phyloP scores from a whole-genome alignment of 2,329 filamentous ascomycete species.

The Aureobasidium uvarum region DNA sequence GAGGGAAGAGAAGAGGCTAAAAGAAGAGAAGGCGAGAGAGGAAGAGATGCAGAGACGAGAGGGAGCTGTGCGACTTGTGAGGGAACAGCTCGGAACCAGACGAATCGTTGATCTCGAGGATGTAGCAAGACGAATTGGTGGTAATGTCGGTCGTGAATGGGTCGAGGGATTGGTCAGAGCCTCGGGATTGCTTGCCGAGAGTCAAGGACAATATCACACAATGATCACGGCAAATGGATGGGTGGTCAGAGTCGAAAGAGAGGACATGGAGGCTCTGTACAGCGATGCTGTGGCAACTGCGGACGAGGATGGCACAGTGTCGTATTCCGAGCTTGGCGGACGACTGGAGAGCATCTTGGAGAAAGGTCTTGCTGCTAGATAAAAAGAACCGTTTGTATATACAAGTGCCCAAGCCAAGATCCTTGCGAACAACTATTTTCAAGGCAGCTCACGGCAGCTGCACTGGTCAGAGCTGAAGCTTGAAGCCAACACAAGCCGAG shows the following conservation, averaged over 20 bases:
- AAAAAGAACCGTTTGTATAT: background rate
- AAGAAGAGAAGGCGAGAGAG: conserved; percentile 41
- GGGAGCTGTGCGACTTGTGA: conserved; percentile 37
- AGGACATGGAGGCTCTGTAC: conserved; percentile 45
- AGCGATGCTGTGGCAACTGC: conserved; percentile 31
- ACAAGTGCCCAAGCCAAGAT: background rate
- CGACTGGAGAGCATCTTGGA: background rate
- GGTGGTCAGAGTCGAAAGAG: conserved; percentile 43
- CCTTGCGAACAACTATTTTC: background rate
- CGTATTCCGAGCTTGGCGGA: background rate
- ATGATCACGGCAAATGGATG: conserved; percentile 48
- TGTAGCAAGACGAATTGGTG: conserved; percentile 44
- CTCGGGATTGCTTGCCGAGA: conserved; percentile 38
- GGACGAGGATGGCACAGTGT: conserved; percentile 17
- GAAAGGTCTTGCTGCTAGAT: background rate
- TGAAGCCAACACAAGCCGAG: background rate
- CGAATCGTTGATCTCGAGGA: conserved; percentile 42
- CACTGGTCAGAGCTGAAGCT: background rate
- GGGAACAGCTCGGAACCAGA: conserved; percentile 34
- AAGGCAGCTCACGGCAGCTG: background rate
- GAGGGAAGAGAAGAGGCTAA: conserved; percentile 42
- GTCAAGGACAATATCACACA: conserved; percentile 35
- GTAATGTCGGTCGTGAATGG: conserved; percentile 43
- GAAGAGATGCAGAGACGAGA: conserved; percentile 41
- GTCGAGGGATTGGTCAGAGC: conserved; percentile 46